Conservation (phyloP, 2,329 filamentous ascomycete species). For the Trichophyton rubrum region DNA sequence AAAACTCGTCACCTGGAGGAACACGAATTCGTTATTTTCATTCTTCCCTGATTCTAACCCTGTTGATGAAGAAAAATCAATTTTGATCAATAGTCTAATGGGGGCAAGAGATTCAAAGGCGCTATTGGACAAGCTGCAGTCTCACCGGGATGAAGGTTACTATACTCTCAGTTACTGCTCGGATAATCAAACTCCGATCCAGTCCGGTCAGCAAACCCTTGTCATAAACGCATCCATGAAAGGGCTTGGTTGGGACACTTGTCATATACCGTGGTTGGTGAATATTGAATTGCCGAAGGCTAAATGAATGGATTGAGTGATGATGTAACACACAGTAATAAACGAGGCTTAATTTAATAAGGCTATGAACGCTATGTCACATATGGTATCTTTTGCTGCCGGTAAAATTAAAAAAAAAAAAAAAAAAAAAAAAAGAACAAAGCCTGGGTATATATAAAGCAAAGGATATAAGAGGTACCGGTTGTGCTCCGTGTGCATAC, state of each 20-base stretch:
- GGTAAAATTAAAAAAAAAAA: not conserved
- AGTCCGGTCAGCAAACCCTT: slow-evolving; percentile 39
- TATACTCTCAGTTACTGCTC: not conserved
- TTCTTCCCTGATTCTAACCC: slow-evolving; percentile 34
- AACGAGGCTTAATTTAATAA: not conserved
- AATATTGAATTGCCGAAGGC: slow-evolving; percentile 34
- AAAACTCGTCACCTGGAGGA: slow-evolving; percentile 41
- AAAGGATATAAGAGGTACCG: not conserved
- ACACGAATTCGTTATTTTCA: slow-evolving; percentile 16
- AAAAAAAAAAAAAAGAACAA: not conserved
- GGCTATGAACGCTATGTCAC: not conserved
- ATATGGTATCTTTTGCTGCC: not conserved
- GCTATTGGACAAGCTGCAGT: not conserved
- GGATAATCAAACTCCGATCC: not conserved
- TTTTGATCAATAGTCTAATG: not conserved
- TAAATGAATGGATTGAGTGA: not conserved
- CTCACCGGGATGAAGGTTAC: not conserved
- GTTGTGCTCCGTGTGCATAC: not conserved
- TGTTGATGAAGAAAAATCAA: slow-evolving; percentile 31
- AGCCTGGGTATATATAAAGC: not conserved
- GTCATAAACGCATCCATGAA: slow-evolving; percentile 50
- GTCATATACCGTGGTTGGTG: slow-evolving; percentile 43
- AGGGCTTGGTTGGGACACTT: slow-evolving; percentile 29
- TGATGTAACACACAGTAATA: not conserved
- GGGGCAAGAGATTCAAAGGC: not conserved